Conservation (phyloP, 148 eudicot species). For the Drosera capensis region DNA sequence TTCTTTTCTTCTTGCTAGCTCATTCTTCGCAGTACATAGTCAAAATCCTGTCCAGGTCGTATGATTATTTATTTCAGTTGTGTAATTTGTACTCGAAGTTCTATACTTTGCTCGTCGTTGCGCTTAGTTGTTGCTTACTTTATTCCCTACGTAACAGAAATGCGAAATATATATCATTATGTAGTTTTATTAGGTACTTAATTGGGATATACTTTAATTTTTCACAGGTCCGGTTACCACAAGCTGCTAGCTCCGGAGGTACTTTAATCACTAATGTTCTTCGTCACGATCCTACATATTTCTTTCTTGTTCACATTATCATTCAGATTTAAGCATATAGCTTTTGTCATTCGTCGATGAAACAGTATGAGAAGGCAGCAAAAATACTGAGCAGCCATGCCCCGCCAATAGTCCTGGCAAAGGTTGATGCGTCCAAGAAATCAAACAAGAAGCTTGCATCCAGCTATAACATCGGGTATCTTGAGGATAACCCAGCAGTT, state of each 20-base stretch:
- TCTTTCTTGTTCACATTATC: not conserved
- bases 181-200: too few species aligned
- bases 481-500: conserved; percentile 49
- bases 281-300: not conserved
- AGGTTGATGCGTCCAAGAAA: conserved; percentile 53
- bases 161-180: too few species aligned
- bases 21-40: too few species aligned
- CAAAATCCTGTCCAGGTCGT: too few species aligned
- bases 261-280: not conserved
- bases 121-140: too few species aligned
- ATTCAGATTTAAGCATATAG: not conserved
- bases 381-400: conserved; percentile 30
- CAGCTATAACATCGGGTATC: conserved; percentile 25
- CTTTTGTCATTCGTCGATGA: not conserved
- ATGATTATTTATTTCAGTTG: too few species aligned
- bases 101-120: too few species aligned
- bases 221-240: conserved; percentile 56
- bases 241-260: conserved; percentile 67
- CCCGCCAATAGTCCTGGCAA: conserved; percentile 43
- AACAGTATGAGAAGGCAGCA: conserved; percentile 62
- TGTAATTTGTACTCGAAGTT: too few species aligned
- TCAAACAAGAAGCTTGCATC: conserved; percentile 35
- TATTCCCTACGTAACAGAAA: too few species aligned
- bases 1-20: too few species aligned
- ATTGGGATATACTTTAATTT: not conserved